Evolutionary conservation across 1,284 basidiomycete species (phyloP), one percentile per base, ranked within the genome.

Genomic region (Pseudozyma thailandica): DNA sequence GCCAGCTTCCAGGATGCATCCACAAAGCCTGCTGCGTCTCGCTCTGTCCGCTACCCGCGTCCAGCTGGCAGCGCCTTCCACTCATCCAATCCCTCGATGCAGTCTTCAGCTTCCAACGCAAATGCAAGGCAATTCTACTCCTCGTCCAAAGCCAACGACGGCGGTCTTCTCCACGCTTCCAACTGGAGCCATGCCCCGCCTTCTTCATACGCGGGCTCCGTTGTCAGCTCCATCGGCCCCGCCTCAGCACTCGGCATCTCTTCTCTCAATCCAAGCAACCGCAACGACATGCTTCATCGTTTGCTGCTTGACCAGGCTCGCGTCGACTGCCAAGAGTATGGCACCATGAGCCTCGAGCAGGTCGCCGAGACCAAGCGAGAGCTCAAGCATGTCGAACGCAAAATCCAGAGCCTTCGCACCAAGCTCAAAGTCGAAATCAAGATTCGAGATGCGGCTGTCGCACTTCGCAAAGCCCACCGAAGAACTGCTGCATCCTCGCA

Each of bases 401-500:
- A 64, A n/a, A 41, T 72, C 0, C 46, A 54, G 27, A 62, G 52
- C 26, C 49, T 74, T 2, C 65, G 68, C 43, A 58, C 55, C 37
- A 78, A 78, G 48, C 66, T 78, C 50, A 72, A 73, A 33, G 75
- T 78, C 28, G 72, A 77, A 37, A 70, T 60, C 48, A 60, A 65
- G 37, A 74, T 78, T 28, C 55, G 75, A 18, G 76, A 78, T 41
- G 76, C 75, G 18, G 75, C 76, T 30, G 62, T 75, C n/a, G 73
- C 73, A 21, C 55, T 78, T 9, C 72, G 75, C 38, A 74, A 59
- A 28, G 72, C 74, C 45, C 63, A 72, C 48, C 58, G 68, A 2
- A 61, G 59, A 46, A 65, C 72, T 5, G 58, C 69, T 23, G 58
- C 57, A 20, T 43, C 59, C 2, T 30, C 48, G 6, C 50, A 57